Base-by-base conservation (phyloP, 805 yeast species). In the Wickerhamomyces bovis region DNA sequence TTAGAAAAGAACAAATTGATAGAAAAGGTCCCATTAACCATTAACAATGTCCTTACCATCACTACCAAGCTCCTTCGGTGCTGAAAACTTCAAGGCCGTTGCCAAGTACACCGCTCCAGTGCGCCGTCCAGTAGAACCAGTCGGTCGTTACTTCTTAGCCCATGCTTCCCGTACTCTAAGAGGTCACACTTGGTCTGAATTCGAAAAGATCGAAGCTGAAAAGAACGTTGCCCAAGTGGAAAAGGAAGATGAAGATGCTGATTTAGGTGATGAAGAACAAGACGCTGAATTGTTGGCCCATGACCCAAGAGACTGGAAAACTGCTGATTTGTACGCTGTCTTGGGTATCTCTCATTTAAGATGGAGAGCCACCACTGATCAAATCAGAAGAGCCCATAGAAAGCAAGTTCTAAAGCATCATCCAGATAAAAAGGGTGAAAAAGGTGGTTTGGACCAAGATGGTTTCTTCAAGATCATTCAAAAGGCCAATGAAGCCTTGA, bases 181-280 rank as follows among this genome's bases (percentile, higher is more conserved):
- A 72, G 96, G 96, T 67, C 97, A 95, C 73, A 89, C 98, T 43
- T 94, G 97, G 96, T 89, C 97, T 46, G 98, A 94, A 71, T 94
- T 80, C 63, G 99, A 94, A 72, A 83, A 85, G 67, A 73, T 89
- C 56, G 95, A 90, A 76, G 96, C 96, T 51, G 95, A 84, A 65
- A 82, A 80, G 70, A 87, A 87, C 68, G 95, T 86, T 61, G 76
- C 77, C 60, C 69, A 70, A 47, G 79, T 80, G 52, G 95, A 86
- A 31, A 20, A 43, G 58, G 84, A 78, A 57, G 66, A 66, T 44
- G 75, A 66, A 54, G 75, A 71, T 50, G 67, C 65, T 25, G 78
- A 81, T 59, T 78, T 84, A 26, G 95, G 89, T 61, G 85, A 81
- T 53, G 90, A 83, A 55, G 89, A 81, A 48, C 85, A 80, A 66